phyloP scores from a whole-genome alignment of 192 early-diverging fungal species.

The Geranomyces michiganensis region DNA sequence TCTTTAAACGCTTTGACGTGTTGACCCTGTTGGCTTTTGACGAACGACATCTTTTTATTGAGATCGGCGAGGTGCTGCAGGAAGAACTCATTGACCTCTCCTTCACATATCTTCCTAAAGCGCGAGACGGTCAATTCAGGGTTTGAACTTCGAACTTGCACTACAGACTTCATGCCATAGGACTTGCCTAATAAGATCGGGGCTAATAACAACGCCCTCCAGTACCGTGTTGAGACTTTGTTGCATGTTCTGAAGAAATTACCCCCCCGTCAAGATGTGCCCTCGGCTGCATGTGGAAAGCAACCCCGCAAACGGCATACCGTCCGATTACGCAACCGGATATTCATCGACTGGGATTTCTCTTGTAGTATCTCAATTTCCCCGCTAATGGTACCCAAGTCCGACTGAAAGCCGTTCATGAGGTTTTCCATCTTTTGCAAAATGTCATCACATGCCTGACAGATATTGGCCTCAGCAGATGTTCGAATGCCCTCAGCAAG shows the following conservation, averaged over 20 bases:
- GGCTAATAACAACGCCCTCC: conserved; percentile 80
- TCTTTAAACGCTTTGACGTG: conserved; percentile 81
- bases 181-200: conserved; percentile 51
- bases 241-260: conserved; percentile 57
- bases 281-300: not conserved
- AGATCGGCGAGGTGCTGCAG: conserved; percentile 80
- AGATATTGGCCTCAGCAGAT: not conserved
- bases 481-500: not conserved
- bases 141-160: not conserved
- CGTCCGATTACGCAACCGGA: conserved; percentile 81
- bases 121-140: not conserved
- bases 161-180: not conserved
- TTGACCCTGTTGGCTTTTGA: conserved; percentile 72
- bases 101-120: conserved; percentile 81
- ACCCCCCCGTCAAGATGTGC: not conserved
- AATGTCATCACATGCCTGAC: conserved; percentile 50
- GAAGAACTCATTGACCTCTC: conserved; percentile 91
- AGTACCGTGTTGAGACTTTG: conserved; percentile 71
- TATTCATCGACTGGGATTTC: conserved; percentile 77
- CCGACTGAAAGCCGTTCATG: conserved; percentile 81
- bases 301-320: conserved; percentile 7
- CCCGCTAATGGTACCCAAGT: conserved; percentile 82
- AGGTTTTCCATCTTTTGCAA: conserved; percentile 84
- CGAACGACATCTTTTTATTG: conserved; percentile 84
- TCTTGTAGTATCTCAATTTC: conserved; percentile 89